These are phyloP conservation scores for Penicillium janthinellum DNA, from an alignment of 2,329 filamentous ascomycete species.

Conservation along the genomic window DNA sequence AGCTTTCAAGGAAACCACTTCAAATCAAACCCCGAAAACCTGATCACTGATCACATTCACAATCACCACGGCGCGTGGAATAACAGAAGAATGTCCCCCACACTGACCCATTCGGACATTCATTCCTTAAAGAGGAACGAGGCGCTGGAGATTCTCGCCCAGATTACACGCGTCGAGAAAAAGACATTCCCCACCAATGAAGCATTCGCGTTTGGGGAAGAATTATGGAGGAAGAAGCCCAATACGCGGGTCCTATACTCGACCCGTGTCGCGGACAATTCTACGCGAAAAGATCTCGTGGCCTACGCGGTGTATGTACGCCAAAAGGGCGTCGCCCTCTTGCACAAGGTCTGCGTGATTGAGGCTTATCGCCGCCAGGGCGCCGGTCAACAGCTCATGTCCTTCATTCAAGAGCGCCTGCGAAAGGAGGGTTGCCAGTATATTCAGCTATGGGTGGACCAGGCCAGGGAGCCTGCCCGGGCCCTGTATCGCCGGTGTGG, in stretches of 20 bases:
- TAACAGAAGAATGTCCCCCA: slow-evolving; percentile 18
- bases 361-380: slow-evolving; percentile 50
- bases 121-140: slow-evolving; percentile 40
- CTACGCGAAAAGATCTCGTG: slow-evolving; percentile 32
- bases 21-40: neutral
- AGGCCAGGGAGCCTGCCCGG: slow-evolving; percentile 48
- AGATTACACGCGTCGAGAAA: slow-evolving; percentile 48
- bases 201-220: slow-evolving; percentile 50
- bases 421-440: slow-evolving; percentile 50
- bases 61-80: slow-evolving; percentile 9
- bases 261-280: slow-evolving; percentile 20
- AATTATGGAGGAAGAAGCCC: slow-evolving; percentile 51
- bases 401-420: slow-evolving; percentile 46
- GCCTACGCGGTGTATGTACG: slow-evolving; percentile 54
- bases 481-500: slow-evolving; percentile 49
- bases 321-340: slow-evolving; percentile 47
- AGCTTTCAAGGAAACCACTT: neutral
- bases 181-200: slow-evolving; percentile 56
- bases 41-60: neutral
- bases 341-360: slow-evolving; percentile 57
- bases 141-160: slow-evolving; percentile 39
- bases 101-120: slow-evolving; percentile 37
- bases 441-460: slow-evolving; percentile 57
- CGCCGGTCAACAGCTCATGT: slow-evolving; percentile 50
- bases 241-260: slow-evolving; percentile 49